Evolutionary conservation across 306 rosid genomes (phyloP).

Genomic region (Lathyrus oleraceus): DNA sequence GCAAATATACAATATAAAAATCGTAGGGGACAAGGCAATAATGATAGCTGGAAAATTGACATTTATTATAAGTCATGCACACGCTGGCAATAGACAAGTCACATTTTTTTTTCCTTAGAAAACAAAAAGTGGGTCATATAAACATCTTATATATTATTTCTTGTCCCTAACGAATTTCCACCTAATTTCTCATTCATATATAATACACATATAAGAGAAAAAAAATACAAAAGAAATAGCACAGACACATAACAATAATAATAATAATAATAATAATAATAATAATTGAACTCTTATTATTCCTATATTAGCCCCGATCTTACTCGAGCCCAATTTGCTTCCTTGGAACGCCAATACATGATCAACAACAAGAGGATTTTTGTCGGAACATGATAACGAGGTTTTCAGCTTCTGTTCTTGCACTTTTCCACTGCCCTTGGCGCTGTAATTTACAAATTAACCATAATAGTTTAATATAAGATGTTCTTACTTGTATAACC

Average conservation of each 20-base stretch:
- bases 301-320: slow-evolving; percentile 44
- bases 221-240: slow-evolving; percentile 25
- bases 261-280: not conserved
- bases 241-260: slow-evolving; percentile 37
- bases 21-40: slow-evolving; percentile 20
- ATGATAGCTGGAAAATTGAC: slow-evolving; percentile 30
- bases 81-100: slow-evolving; percentile 18
- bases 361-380: slow-evolving; percentile 26
- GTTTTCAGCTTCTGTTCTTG: slow-evolving; percentile 66
- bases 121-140: slow-evolving; percentile 49
- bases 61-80: slow-evolving; percentile 36
- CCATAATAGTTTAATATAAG: not conserved
- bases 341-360: slow-evolving; percentile 3
- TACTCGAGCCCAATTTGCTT: slow-evolving; percentile 47
- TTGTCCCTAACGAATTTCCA: slow-evolving; percentile 55
- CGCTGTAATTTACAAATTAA: slow-evolving; percentile 44
- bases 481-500: not conserved
- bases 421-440: slow-evolving; percentile 86
- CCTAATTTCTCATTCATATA: slow-evolving; percentile 53
- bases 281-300: slow-evolving; percentile 42
- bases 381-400: not conserved
- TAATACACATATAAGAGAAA: slow-evolving; percentile 32
- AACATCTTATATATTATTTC: slow-evolving; percentile 63
- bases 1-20: slow-evolving; percentile 18
- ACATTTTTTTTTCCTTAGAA: slow-evolving; percentile 11